Evolutionary conservation across 768 basidiomycete genomes (phyloP).

Genomic region (Trametes elegans): DNA sequence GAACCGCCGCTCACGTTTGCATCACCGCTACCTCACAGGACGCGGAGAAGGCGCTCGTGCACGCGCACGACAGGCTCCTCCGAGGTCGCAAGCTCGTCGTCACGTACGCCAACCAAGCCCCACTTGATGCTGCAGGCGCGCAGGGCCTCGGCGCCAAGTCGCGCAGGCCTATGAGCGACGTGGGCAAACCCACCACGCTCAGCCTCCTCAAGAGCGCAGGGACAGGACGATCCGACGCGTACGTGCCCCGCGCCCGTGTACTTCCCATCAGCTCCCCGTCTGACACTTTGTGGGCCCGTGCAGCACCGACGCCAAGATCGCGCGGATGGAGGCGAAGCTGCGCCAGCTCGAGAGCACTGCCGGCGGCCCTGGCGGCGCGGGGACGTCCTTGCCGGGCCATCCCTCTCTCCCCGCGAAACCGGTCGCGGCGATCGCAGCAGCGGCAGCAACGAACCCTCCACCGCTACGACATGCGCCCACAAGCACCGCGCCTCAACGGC

Average conservation of each 20-base stretch:
- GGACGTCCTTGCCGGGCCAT: slow-evolving; percentile 9
- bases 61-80: slow-evolving; percentile 75
- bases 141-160: slow-evolving; percentile 25
- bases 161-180: slow-evolving; percentile 51
- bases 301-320: slow-evolving; percentile 88
- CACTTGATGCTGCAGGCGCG: slow-evolving; percentile 33
- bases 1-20: background rate
- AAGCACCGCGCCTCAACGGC: background rate
- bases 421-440: background rate
- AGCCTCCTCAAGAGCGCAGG: slow-evolving; percentile 80
- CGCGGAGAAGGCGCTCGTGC: slow-evolving; percentile 70
- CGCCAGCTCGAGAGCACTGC: slow-evolving; percentile 59
- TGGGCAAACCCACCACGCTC: slow-evolving; percentile 76
- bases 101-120: slow-evolving; percentile 90
- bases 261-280: background rate
- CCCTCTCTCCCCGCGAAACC: slow-evolving; percentile 35
- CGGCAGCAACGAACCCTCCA: background rate
- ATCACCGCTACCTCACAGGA: slow-evolving; percentile 52
- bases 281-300: background rate
- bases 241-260: background rate
- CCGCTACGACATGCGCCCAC: slow-evolving; percentile 9
- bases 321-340: slow-evolving; percentile 94
- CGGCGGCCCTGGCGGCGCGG: slow-evolving; percentile 1
- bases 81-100: slow-evolving; percentile 88
- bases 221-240: slow-evolving; percentile 48